Evolutionary conservation across 2,329 filamentous ascomycete species (phyloP), one percentile per base, ranked within the genome.

Genomic region (Cryoendolithus antarcticus): DNA sequence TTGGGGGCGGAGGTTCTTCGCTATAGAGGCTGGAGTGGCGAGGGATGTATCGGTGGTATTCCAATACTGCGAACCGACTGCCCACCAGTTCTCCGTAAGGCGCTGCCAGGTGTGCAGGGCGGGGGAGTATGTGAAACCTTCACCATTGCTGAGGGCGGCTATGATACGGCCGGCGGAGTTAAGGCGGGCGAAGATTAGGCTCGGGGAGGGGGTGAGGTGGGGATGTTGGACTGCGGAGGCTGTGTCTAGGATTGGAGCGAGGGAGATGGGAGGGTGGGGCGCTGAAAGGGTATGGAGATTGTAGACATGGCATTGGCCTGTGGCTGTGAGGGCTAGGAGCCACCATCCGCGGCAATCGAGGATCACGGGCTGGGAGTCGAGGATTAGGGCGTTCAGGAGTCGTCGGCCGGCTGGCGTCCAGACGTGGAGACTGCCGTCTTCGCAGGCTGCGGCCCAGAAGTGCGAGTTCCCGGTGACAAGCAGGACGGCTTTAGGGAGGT

Each of bases 31-130:
- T 2, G 76, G 77, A 37, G 86, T 83, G 35, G 82, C 80, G 38
- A 94, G 77, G 1, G 86, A 86, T 2, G 86, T 86, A 54, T 95
- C 91, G 38, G 86, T 93, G 1, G 86, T 93, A 61, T 98, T 96
- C 93, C 91, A 98, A 60, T 98, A 98, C 58, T 98, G 91, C 50
- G 85, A 93, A 11, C 88, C 88, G 0, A 96, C 86, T 0, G 89
- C 89, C 86, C 91, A 98, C 91, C 91, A 98, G 2, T 85, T 75
- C 58, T 98, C 93, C 2, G 86, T 93, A n/a, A 98, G 70, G 7
- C 88, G 78, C 61, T 96, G 89, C 91, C 91, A 98, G 6, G 79
- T 75, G 60, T 78, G 89, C 80, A 98, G 83, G 11, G 73, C 71
- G 1, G 82, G 75, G 2, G 84, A 84, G 62, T 98, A 98, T 38